Conservation (phyloP, 23 red algal species). For the Gracilaria domingensis region DNA sequence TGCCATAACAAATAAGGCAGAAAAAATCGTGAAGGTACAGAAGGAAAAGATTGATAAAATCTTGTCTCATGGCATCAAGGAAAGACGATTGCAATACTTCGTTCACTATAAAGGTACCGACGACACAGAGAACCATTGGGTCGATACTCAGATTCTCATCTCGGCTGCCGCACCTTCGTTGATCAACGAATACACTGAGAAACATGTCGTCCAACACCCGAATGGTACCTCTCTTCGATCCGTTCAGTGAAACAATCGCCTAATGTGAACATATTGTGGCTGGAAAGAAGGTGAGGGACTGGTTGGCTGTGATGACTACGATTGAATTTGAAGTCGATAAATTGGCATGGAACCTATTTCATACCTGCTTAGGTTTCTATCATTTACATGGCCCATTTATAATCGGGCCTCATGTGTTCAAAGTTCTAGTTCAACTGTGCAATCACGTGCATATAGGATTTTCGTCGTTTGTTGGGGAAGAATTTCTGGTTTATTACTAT, state of each 20-base stretch:
- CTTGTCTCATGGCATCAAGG: not conserved
- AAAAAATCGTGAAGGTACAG: not conserved
- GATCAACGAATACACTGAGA: not conserved
- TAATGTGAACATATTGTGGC: too few species aligned
- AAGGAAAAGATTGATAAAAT: not conserved
- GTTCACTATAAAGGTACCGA: constrained; percentile 3
- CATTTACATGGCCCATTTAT: not conserved
- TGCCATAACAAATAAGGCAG: too few species aligned
- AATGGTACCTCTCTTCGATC: not conserved
- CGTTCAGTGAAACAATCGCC: too few species aligned
- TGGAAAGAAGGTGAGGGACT: too few species aligned
- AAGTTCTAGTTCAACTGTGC: too few species aligned
- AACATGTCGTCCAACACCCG: not conserved
- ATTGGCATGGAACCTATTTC: not conserved
- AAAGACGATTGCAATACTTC: not conserved
- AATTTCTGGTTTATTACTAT: too few species aligned
- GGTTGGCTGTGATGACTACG: not conserved
- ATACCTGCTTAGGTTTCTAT: not conserved
- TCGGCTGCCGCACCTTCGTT: not conserved
- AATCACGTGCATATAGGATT: too few species aligned
- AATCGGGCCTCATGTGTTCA: not conserved
- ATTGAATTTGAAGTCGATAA: not conserved
- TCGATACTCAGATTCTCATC: constrained; percentile 2
- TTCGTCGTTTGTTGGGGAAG: too few species aligned
- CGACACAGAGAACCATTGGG: constrained; percentile 1